These are phyloP conservation scores for Paulownia fortunei DNA, from an alignment of 257 asterid genomes.

Conservation along the genomic window DNA sequence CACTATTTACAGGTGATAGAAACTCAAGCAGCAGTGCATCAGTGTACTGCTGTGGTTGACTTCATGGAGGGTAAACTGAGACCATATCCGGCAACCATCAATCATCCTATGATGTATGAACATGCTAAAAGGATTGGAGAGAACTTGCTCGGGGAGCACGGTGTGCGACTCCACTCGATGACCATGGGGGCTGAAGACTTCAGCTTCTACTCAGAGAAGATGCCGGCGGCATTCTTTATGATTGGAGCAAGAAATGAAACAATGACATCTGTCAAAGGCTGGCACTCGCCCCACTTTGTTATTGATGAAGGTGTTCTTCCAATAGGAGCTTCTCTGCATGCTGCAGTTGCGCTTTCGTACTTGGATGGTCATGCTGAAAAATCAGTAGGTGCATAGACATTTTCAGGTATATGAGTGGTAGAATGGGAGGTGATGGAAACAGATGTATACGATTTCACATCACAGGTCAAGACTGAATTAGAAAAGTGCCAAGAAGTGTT, in stretches of 20 bases:
- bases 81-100: conserved; percentile 72
- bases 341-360: conserved; percentile 78
- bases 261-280: conserved; percentile 31
- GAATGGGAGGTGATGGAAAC: background rate
- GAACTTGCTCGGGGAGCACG: conserved; percentile 58
- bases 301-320: conserved; percentile 75
- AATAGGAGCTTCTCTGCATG: conserved; percentile 83
- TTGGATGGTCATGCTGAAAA: conserved; percentile 47
- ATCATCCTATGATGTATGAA: conserved; percentile 58
- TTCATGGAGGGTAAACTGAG: conserved; percentile 56
- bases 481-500: background rate
- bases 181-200: conserved; percentile 89
- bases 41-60: conserved; percentile 62
- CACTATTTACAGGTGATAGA: conserved; percentile 60
- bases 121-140: conserved; percentile 70
- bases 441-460: background rate
- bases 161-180: conserved; percentile 39
- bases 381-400: background rate
- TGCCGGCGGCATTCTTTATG: conserved; percentile 61
- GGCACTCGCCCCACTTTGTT: conserved; percentile 71
- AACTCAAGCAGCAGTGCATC: conserved; percentile 74
- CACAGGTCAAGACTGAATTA: background rate
- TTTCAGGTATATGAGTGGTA: background rate
- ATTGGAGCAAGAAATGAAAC: conserved; percentile 63
- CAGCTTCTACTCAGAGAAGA: conserved; percentile 74